These are phyloP conservation scores for Aspergillus sp. DNA, from an alignment of 2,329 filamentous ascomycete genomes.

Conservation along the genomic window DNA sequence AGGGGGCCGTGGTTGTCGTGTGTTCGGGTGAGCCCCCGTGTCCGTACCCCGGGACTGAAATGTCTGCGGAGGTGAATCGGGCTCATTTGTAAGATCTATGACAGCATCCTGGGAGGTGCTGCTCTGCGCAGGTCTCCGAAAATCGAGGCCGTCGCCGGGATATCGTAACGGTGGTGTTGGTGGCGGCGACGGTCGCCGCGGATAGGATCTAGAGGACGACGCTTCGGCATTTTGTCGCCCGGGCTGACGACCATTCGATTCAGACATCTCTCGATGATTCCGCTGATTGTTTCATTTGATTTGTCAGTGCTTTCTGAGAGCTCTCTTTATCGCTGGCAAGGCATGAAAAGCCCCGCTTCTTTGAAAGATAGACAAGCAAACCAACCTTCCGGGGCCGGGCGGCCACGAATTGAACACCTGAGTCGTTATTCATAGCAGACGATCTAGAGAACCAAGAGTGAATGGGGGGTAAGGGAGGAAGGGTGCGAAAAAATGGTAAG, in stretches of 20 bases:
- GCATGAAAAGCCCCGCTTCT: conserved; percentile 22
- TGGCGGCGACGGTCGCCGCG: conserved; percentile 23
- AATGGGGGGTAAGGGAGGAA: conserved; percentile 2
- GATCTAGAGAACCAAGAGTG: background rate
- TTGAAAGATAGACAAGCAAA: background rate
- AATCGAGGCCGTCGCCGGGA: conserved; percentile 56
- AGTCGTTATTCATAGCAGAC: conserved; percentile 36
- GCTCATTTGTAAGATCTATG: conserved; percentile 50
- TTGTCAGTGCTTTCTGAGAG: conserved; percentile 16
- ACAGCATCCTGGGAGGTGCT: conserved; percentile 38
- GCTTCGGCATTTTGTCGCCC: conserved; percentile 28
- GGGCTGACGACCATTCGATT: conserved; percentile 25
- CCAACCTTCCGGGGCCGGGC: conserved; percentile 41
- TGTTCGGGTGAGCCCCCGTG: background rate
- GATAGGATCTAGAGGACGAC: conserved; percentile 17
- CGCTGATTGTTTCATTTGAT: conserved; percentile 25
- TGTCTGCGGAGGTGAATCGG: conserved; percentile 35
- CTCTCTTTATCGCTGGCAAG: conserved; percentile 1
- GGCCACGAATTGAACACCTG: conserved; percentile 37
- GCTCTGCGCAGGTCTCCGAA: conserved; percentile 50
- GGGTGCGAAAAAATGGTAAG: conserved; percentile 4
- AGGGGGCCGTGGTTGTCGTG: conserved; percentile 24
- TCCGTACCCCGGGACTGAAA: background rate
- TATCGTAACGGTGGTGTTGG: conserved; percentile 35
- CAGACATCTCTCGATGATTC: conserved; percentile 37